A percentile compares a stretch with the other conserved stretches of the same genome.
phyloP scores from a whole-genome alignment of 225 moss, liverwort and hornwort genomes.

The Pseudoscleropodium purum region DNA sequence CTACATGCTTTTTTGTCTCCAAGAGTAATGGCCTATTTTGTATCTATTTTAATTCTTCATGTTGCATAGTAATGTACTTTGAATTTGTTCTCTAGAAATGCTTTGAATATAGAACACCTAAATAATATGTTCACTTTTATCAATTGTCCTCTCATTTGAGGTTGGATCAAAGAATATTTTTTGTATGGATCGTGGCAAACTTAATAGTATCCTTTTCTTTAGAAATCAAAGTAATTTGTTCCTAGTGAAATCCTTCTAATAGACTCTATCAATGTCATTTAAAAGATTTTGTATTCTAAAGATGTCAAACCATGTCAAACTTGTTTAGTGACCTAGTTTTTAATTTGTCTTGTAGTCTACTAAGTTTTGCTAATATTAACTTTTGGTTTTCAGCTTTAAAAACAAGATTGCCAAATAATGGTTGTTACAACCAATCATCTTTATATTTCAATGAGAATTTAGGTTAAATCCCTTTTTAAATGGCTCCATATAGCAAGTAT shows the following conservation, averaged over 20 bases:
- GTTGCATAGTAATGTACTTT: not conserved
- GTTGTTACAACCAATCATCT: not conserved
- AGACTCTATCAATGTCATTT: not conserved
- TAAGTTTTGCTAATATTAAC: not conserved
- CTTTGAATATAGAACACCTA: not conserved
- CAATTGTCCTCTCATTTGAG: not conserved
- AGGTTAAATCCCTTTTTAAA: not conserved
- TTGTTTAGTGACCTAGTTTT: not conserved
- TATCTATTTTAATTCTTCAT: not conserved
- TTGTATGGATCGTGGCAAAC: rapidly evolving
- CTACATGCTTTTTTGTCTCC: rapidly evolving
- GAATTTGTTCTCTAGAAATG: not conserved
- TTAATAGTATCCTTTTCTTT: rapidly evolving
- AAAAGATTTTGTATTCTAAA: not conserved
- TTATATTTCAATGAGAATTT: not conserved
- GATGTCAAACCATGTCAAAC: rapidly evolving
- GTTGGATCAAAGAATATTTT: rapidly evolving
- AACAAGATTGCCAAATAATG: not conserved
- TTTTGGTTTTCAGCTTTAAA: not conserved
- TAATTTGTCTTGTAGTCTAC: not conserved
- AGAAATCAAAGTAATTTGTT: rapidly evolving
- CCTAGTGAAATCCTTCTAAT: rapidly evolving
- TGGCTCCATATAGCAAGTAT: not conserved
- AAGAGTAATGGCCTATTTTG: not conserved
- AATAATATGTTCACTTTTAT: not conserved